Base-by-base conservation (phyloP, 108 stramenopile species). In the Nitzschia sp. region DNA sequence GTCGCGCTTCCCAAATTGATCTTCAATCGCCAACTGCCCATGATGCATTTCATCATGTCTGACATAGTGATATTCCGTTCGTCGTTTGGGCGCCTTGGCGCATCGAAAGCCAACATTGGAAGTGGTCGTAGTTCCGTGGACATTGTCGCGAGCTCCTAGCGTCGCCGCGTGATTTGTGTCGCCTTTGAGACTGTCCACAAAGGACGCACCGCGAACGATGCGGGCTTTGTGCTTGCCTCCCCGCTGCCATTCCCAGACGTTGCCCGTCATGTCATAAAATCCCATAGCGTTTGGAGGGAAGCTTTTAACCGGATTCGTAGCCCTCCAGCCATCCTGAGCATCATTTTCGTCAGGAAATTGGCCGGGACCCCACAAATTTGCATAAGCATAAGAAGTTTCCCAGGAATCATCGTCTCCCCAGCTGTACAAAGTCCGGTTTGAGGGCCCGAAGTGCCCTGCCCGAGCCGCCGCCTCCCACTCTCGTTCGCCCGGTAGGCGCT, bases 401-500 rank as follows among this genome's bases (percentile, higher is more conserved):
- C 74, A 81, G 26, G 58, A 58, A 32, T 84, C 73, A 2, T 86
- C 83, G 16, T 90, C 84, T 9, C 87, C 87, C 90, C 89, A 92
- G 17, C 71, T 46, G 75, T 78, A 94, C 44, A 89, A 55, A 16
- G 92, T 91, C 36, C 90, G 79, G 62, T 93, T 93, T 13, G 67
- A 75, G 9, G 89, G 89, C 31, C 89, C 89, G 32, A 55, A 81
- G 45, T 85, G 64, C 8, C 86, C 86, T n/a, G 88, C 93, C 3
- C 96, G 78, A 5, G 93, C 96, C 16, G 94, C 96, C 3, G 88
- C 91, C 71, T 97, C 96, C 91, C 91, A 97, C 63, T 97, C 96
- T 58, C 89, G 53, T 80, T 97, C 96, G 13, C 94, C 89, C 15
- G 92, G 93, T 26, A 97, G 69, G 25, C 96, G 86, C 48, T 90